A percentile compares a stretch with the other conserved stretches of the same genome.
phyloP scores from a whole-genome alignment of 1,284 basidiomycete genomes.

The Cerrena zonata region DNA sequence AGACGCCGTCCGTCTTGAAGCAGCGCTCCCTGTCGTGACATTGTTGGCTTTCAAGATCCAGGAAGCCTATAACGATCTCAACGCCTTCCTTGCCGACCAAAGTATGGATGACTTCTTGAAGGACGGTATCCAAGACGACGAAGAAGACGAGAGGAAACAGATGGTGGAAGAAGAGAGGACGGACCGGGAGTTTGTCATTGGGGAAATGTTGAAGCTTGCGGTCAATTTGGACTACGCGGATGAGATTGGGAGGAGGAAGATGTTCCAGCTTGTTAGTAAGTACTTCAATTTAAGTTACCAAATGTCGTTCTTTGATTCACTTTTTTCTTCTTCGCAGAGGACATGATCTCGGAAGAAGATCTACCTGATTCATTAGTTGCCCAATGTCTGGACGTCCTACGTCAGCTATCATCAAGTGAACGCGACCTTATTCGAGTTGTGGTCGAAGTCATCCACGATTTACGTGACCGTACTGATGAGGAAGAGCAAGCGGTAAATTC shows the following conservation, averaged over 20 bases:
- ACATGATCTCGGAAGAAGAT: conserved; percentile 80
- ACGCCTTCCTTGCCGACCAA: conserved; percentile 43
- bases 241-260: conserved; percentile 89
- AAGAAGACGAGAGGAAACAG: conserved; percentile 38
- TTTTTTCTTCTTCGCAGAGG: conserved; percentile 39
- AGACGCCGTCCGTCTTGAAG: conserved; percentile 68
- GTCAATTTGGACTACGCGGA: conserved; percentile 88
- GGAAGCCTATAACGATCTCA: conserved; percentile 68
- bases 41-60: conserved; percentile 85
- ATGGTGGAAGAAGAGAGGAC: conserved; percentile 51
- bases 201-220: conserved; percentile 78
- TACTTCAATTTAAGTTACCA: conserved; percentile 18
- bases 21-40: conserved; percentile 82
- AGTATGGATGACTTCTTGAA: conserved; percentile 36
- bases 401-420: conserved; percentile 80
- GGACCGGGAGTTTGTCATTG: conserved; percentile 71
- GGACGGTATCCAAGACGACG: conserved; percentile 31
- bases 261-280: conserved; percentile 82
- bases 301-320: no score
- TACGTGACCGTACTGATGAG: conserved; percentile 64
- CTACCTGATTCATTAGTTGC: conserved; percentile 79
- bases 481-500: conserved; percentile 30
- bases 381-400: conserved; percentile 81
- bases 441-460: conserved; percentile 87
- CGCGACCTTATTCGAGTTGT: conserved; percentile 89